Percentiles rank a stretch among this genome's conserved stretches.
Evolutionary conservation across 164 flowering plant species (phyloP).

Genomic region (Cinnamomum chago): DNA sequence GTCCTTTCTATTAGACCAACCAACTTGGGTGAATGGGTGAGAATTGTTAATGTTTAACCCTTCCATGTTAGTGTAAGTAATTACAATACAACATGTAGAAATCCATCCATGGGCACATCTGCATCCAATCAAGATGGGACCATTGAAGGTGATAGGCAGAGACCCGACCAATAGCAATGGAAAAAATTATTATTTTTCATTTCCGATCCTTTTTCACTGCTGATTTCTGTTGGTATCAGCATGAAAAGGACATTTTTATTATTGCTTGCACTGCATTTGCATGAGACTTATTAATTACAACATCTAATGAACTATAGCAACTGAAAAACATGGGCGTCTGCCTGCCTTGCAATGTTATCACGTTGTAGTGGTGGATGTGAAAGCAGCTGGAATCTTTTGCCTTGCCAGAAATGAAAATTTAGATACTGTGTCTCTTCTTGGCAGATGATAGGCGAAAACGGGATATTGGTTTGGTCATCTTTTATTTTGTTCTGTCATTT

Average conservation of each 20-base stretch:
- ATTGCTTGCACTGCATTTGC: constrained; percentile 10
- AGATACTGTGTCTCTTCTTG: constrained; percentile 21
- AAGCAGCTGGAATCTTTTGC: constrained; percentile 17
- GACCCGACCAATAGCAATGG: background rate
- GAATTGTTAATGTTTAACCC: no score
- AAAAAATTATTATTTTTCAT: background rate
- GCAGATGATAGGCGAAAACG: constrained; percentile 20
- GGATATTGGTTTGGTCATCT: constrained; percentile 11
- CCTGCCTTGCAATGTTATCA: background rate
- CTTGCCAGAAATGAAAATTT: constrained; percentile 19
- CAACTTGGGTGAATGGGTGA: no score
- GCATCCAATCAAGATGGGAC: no score
- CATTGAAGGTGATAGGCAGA: constrained; percentile 38
- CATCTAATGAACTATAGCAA: constrained; percentile 22
- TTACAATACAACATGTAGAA: no score
- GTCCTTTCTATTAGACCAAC: no score
- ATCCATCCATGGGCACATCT: no score
- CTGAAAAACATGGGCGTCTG: constrained; percentile 8
- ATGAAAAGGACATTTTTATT: constrained; percentile 30
- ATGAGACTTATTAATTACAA: constrained; percentile 8
- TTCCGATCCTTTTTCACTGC: constrained; percentile 4
- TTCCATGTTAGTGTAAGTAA: no score
- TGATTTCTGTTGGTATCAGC: constrained; percentile 23
- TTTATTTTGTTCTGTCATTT: constrained; percentile 18
- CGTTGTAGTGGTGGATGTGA: constrained; percentile 16